Percentiles rank a stretch among this genome's conserved stretches.
Conservation (phyloP, 306 rosid genomes). For the cucumber (Cucumis sativus) region Cucumber_9930_V3 NC_026656.2:20378001-20378500, state of each 20-base stretch:
- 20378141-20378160: background rate
- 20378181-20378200: background rate
- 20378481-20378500: constrained; percentile 60
- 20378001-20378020: background rate
- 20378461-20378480: constrained; percentile 64
- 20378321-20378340: background rate
- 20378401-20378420: background rate
- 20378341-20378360: background rate
- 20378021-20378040: background rate
- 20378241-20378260: background rate
- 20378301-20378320: background rate
- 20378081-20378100: background rate
- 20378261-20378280: background rate
- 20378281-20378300: background rate
- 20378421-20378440: background rate
- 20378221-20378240: background rate
- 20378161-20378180: background rate
- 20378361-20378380: background rate
- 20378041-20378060: background rate
- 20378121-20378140: background rate
- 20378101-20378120: background rate
- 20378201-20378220: background rate
- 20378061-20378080: background rate
- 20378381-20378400: background rate
- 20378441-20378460: constrained; percentile 73